phyloP scores from a whole-genome alignment of 2,329 filamentous ascomycete genomes.

The Talaromyces sp. region DNA sequence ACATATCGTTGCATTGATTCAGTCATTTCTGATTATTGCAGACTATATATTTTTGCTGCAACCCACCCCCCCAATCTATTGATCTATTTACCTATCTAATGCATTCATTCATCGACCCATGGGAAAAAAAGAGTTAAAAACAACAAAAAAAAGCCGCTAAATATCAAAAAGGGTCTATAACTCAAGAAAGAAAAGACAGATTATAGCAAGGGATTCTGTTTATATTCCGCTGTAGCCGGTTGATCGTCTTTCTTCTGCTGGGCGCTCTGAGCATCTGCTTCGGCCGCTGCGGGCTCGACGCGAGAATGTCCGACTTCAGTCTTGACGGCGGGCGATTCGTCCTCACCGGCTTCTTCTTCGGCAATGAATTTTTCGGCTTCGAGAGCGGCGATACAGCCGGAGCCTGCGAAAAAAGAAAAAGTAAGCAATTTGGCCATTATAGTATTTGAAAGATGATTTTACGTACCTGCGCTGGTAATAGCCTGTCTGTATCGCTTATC shows the following conservation, averaged over 20 bases:
- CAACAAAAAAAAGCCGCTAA: not conserved
- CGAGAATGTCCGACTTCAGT: constrained; percentile 46
- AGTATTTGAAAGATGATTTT: not conserved
- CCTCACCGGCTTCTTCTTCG: constrained; percentile 59
- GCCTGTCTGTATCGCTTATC: constrained; percentile 98
- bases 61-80: not conserved
- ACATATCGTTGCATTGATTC: not conserved
- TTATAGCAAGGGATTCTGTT: constrained; percentile 60
- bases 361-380: constrained; percentile 92
- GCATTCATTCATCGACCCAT: not conserved
- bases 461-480: constrained; percentile 89
- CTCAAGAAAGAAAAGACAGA: not conserved
- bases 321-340: constrained; percentile 36
- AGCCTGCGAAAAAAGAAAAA: constrained; percentile 47
- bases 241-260: constrained; percentile 3
- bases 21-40: not conserved
- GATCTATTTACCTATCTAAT: constrained; percentile 6
- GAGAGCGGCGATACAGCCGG: constrained; percentile 89
- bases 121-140: not conserved
- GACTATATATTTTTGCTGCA: not conserved
- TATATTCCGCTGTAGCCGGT: constrained; percentile 50
- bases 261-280: constrained; percentile 1
- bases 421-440: not conserved
- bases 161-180: not conserved
- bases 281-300: constrained; percentile 19